phyloP scores from a whole-genome alignment of 345 rosid genomes.

The Murraya koenigii region DNA sequence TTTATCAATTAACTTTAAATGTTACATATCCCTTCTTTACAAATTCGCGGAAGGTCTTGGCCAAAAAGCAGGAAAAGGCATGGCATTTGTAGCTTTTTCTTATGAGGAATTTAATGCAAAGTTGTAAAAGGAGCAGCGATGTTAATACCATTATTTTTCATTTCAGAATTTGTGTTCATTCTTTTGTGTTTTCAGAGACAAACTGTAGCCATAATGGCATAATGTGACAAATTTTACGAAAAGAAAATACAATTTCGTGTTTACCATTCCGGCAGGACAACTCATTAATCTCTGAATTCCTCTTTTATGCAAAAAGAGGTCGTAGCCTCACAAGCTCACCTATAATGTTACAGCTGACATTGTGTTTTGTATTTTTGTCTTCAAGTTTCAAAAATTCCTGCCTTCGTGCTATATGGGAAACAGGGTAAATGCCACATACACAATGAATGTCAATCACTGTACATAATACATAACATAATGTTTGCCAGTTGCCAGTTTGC shows the following conservation, averaged over 20 bases:
- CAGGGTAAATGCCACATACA: not conserved
- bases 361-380: not conserved
- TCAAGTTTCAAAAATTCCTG: slow-evolving; percentile 13
- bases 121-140: not conserved
- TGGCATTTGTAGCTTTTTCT: slow-evolving; percentile 1
- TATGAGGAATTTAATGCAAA: slow-evolving; percentile 6
- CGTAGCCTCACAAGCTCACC: not conserved
- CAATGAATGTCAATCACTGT: slow-evolving; percentile 3
- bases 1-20: not conserved
- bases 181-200: not conserved
- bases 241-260: not conserved
- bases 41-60: slow-evolving; percentile 1
- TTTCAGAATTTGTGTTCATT: not conserved
- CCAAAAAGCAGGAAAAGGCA: slow-evolving; percentile 8
- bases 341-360: not conserved
- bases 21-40: not conserved
- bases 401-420: not conserved
- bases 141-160: not conserved
- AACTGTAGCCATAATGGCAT: not conserved
- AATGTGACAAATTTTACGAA: not conserved
- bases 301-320: slow-evolving; percentile 14
- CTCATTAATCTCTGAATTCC: not conserved
- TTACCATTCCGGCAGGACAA: slow-evolving; percentile 10
- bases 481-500: not conserved
- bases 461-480: not conserved